These are phyloP conservation scores for Flaveria linearis DNA, from an alignment of 129 eudicot genomes.

Conservation along the genomic window DNA sequence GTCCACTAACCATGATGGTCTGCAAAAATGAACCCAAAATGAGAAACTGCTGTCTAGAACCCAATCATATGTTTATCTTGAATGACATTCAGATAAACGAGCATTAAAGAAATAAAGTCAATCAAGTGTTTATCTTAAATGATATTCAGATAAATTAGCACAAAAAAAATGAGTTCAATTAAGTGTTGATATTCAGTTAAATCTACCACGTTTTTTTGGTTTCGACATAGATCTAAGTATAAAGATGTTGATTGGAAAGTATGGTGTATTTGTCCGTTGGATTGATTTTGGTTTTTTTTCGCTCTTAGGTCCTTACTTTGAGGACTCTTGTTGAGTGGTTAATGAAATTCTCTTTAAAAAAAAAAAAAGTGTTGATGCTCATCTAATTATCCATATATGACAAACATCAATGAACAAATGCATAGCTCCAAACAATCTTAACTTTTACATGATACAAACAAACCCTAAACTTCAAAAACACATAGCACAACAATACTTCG, in stretches of 20 bases:
- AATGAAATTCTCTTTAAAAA: no score
- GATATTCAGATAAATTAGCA: background rate
- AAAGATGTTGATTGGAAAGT: no score
- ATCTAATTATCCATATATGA: background rate
- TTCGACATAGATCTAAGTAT: no score
- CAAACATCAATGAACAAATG: conserved; percentile 2
- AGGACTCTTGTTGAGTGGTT: no score
- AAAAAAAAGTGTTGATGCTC: background rate
- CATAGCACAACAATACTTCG: background rate
- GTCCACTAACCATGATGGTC: conserved; percentile 94
- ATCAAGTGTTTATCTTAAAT: background rate
- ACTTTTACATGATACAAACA: background rate
- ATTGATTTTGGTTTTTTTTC: no score
- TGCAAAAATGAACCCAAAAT: conserved; percentile 41
- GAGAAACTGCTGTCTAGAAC: background rate
- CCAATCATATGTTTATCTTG: background rate
- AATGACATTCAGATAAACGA: background rate
- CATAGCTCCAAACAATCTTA: background rate
- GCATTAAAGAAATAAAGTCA: background rate
- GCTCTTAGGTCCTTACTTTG: no score
- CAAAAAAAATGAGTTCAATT: background rate
- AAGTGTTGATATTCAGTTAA: no score
- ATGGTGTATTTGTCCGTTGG: no score
- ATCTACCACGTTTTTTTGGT: no score
- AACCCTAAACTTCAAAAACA: background rate